Evolutionary conservation across 139 green algal genomes (phyloP).

Genomic region (Chlamydomonas incerta): DNA sequence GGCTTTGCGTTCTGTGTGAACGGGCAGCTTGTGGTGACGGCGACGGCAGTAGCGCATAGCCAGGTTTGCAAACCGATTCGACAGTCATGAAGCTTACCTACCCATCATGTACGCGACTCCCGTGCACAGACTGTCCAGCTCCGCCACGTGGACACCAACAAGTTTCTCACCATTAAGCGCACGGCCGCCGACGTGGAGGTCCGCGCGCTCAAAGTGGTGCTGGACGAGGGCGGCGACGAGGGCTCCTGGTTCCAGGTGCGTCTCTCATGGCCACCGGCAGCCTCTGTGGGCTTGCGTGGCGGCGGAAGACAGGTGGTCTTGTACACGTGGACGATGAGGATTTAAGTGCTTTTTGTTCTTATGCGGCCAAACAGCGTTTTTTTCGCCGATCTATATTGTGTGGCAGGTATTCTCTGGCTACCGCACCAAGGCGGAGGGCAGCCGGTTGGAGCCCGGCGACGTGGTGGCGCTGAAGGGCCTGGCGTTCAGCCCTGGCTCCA

Average conservation of each 20-base stretch:
- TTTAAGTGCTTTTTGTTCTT: too few relatives aligned
- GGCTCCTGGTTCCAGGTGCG: constrained; percentile 45
- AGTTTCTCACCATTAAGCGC: constrained; percentile 43
- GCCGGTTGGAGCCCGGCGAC: constrained; percentile 34
- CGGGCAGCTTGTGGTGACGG: too few relatives aligned
- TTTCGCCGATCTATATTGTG: too few relatives aligned
- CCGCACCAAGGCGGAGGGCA: constrained; percentile 51
- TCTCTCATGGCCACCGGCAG: too few relatives aligned
- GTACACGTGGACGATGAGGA: too few relatives aligned
- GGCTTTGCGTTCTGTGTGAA: too few relatives aligned
- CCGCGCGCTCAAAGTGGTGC: constrained; percentile 45
- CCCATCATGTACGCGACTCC: neutral
- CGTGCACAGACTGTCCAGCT: constrained; percentile 30
- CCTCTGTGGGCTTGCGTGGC: too few relatives aligned
- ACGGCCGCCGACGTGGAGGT: constrained; percentile 50
- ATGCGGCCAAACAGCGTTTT: too few relatives aligned
- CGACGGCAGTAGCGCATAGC: too few relatives aligned
- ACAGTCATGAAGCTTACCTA: too few relatives aligned
- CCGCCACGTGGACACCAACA: constrained; percentile 15
- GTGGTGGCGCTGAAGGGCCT: constrained; percentile 35
- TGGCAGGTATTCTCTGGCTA: constrained; percentile 41
- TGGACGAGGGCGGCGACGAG: constrained; percentile 38
- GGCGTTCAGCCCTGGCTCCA: neutral
- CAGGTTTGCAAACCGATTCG: too few relatives aligned
- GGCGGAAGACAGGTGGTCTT: too few relatives aligned